phyloP scores from a whole-genome alignment of 352 stramenopile genomes.

The Globisporangium radiosum region DNA sequence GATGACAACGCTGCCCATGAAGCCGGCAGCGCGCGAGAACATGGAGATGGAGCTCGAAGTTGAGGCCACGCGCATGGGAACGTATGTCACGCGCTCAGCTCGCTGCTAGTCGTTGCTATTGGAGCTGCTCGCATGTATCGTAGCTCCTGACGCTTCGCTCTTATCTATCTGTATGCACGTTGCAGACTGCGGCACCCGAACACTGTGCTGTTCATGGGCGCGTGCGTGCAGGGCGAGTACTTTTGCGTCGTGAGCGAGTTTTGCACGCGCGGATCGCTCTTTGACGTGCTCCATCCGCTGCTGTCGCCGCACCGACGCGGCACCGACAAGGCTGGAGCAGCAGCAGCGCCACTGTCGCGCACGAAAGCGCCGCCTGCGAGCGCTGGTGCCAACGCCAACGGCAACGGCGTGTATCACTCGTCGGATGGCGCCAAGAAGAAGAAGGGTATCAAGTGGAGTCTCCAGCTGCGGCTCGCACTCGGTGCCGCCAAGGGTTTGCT shows the following conservation, averaged over 20 bases:
- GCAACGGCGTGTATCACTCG: conserved; percentile 11
- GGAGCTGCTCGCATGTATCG: too few relatives aligned
- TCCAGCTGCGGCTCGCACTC: conserved; percentile 74
- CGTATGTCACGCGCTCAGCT: conserved; percentile 9
- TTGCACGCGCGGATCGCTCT: conserved; percentile 92
- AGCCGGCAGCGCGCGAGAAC: conserved; percentile 52
- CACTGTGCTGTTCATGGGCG: conserved; percentile 98
- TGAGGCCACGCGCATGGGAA: conserved; percentile 77
- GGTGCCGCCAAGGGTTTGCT: conserved; percentile 71
- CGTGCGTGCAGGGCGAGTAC: conserved; percentile 93
- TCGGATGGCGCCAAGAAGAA: conserved; percentile 29
- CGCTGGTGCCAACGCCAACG: background rate
- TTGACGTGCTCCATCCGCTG: conserved; percentile 87
- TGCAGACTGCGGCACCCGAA: conserved; percentile 94
- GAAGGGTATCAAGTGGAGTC: conserved; percentile 74
- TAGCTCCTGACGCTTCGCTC: background rate
- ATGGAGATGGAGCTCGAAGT: conserved; percentile 82
- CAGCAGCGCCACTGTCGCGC: conserved; percentile 7
- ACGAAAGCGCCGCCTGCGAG: conserved; percentile 6
- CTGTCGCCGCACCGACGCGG: conserved; percentile 18
- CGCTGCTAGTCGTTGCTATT: background rate
- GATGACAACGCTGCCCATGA: conserved; percentile 56
- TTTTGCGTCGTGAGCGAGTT: conserved; percentile 96
- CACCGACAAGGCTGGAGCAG: conserved; percentile 1
- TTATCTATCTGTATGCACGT: background rate